A percentile compares a stretch with the other conserved stretches of the same genome.
Conservation (phyloP, 2,329 filamentous ascomycete genomes). For the Paecilomyces sp. region DNA sequence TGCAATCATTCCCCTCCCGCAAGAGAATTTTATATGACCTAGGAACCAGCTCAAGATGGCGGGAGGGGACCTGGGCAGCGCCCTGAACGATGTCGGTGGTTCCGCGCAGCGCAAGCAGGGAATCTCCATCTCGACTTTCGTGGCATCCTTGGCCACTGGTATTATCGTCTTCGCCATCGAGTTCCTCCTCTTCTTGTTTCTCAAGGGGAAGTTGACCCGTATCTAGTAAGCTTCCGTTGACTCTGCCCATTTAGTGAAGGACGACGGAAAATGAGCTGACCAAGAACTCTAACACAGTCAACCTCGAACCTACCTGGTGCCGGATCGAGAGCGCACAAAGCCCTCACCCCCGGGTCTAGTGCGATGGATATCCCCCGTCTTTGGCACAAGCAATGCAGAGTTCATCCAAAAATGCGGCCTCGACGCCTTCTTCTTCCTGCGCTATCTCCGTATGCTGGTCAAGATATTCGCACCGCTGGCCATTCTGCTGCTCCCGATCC, state of each 20-base stretch:
- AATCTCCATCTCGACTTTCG: conserved; percentile 44
- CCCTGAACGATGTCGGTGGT: conserved; percentile 28
- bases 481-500: conserved; percentile 69
- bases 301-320: conserved; percentile 78
- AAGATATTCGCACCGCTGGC: conserved; percentile 87
- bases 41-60: conserved; percentile 2
- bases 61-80: conserved; percentile 21
- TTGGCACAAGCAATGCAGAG: conserved; percentile 66
- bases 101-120: conserved; percentile 28
- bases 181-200: conserved; percentile 63
- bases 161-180: conserved; percentile 56
- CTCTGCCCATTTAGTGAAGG: neutral
- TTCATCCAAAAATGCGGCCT: conserved; percentile 93
- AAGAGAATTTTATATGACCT: neutral
- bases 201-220: conserved; percentile 70
- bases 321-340: conserved; percentile 75
- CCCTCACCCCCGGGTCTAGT: conserved; percentile 56
- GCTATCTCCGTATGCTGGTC: conserved; percentile 77
- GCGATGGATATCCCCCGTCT: conserved; percentile 51
- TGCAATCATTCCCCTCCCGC: neutral
- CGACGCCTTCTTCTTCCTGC: conserved; percentile 94
- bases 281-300: conserved; percentile 45
- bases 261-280: conserved; percentile 2
- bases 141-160: conserved; percentile 58
- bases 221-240: conserved; percentile 61